Evolutionary conservation across 768 basidiomycete genomes (phyloP), one percentile per base, ranked within the genome.

Genomic region (Imleria badia): DNA sequence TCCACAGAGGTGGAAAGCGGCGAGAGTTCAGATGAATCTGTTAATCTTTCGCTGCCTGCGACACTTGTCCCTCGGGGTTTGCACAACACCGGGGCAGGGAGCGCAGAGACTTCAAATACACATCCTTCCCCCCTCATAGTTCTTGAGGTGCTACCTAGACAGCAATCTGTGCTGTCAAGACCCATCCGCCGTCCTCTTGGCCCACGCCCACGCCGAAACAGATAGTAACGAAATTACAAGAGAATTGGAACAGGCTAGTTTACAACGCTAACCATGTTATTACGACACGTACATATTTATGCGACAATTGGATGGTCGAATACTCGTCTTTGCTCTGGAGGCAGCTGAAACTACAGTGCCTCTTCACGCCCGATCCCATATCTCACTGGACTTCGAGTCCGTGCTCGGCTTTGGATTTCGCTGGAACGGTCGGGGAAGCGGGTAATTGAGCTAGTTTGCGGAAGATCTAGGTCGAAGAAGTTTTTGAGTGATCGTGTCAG

Each of bases 381-480:
- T 22, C 4, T 62, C 33, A 62, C 0, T 49, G 36, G 17, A 19
- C 44, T 19, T 4, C 22, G n/a, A 19, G 6, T 26, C 35, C 52
- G 2, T 40, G 33, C 15, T 53, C 53, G 1, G 45, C 4, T 23
- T 45, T 45, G 1, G 38, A 3, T 33, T 51, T 54, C 26, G n/a
- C 47, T 10, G 45, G 3, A 5, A 15, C 33, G 5, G 20, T 41
- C 29, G 44, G 29, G 9, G 44, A 23, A n/a, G 55, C 40, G 30
- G 64, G 60, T 23, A 53, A 23, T 20, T 61, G 58, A 14, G 69
- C 65, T 22, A 69, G 13, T 51, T 69, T 71, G 20, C 61, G 69
- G 56, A 69, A 69, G 36, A 69, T 69, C 68, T 69, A 20, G 13
- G n/a, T 14, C 3, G 14, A 22, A 1, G 4, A 13, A 7, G 11